These are phyloP conservation scores for Avena insularis DNA, from an alignment of 176 grass and related monocot species.

Conservation along the genomic window DNA sequence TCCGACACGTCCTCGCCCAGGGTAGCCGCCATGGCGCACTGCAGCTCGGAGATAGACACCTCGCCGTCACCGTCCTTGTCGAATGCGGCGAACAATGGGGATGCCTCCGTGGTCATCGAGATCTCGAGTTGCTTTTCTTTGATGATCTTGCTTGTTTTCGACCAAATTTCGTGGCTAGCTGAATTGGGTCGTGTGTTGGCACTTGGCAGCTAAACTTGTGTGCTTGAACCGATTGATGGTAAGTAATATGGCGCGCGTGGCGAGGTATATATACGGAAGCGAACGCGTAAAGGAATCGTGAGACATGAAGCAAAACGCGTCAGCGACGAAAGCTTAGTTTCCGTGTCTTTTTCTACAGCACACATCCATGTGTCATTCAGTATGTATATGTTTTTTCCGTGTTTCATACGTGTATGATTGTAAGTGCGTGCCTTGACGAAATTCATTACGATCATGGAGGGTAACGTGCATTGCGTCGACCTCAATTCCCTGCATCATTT, in stretches of 20 bases:
- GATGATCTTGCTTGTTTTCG: neutral
- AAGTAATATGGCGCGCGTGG: neutral
- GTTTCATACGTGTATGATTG: neutral
- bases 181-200: neutral
- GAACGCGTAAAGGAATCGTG: neutral
- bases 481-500: neutral
- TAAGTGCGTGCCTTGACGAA: neutral
- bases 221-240: neutral
- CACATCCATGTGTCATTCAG: neutral
- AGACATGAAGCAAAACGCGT: neutral
- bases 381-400: neutral
- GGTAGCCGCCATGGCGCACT: conserved; percentile 13
- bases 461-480: neutral
- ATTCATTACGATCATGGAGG: neutral
- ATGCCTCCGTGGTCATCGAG: neutral
- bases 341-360: neutral
- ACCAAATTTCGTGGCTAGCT: neutral
- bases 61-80: conserved; percentile 68
- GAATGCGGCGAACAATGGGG: conserved; percentile 43
- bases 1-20: conserved; percentile 42
- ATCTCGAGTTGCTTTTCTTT: neutral
- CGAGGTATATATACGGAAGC: neutral
- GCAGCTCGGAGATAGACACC: conserved; percentile 56
- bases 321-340: neutral
- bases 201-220: neutral